Base-by-base conservation (phyloP, 2,329 filamentous ascomycete species). In the Achaetomium macrosporum region DNA sequence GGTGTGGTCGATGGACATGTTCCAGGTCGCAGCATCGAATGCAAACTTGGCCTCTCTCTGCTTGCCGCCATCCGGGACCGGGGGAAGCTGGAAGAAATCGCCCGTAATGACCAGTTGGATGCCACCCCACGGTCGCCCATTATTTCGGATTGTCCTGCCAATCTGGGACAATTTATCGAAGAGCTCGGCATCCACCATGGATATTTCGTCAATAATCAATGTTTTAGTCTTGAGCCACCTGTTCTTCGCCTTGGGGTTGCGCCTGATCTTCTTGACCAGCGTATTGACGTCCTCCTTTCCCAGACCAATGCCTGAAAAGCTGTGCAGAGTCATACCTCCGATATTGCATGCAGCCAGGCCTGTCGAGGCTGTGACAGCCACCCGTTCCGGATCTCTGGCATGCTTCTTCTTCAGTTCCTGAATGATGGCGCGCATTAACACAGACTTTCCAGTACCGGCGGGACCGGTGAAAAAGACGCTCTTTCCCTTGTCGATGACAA, bases 381-480 rank as follows among this genome's bases (percentile, higher is more conserved):
- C 80, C 52, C 88, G 81, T 66, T 96, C 93, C 0, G 86, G 83
- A 59, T 96, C 89, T 46, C 80, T 78, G 3, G 71, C 73, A 68
- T 86, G 87, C 65, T 95, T 96, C 57, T 81, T 82, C 55, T 87
- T 87, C 47, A 99, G 67, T 4, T 87, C 83, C 5, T 80, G 73
- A 61, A 99, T 97, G 56, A 97, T 96, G 59, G 95, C 84, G 58
- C 91, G 82, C 79, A 99, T 90, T 53, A 99, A 72, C 4, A 99
- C 92, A 1, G 93, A 99, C 75, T 99, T 99, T 69, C 93, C 93
- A 5, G 93, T 96, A 76, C 87, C 90, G 53, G 93, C 93, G 54
- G 93, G 95, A 62, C 93, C 93, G 1, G 93, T 99, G 69, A 99
- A 99, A 74, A 99, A 99, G 2, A 96, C 91, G 62, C 92, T 97